Conservation (phyloP, 805 yeast genomes). For the Wickerhamiella siamensis region DNA sequence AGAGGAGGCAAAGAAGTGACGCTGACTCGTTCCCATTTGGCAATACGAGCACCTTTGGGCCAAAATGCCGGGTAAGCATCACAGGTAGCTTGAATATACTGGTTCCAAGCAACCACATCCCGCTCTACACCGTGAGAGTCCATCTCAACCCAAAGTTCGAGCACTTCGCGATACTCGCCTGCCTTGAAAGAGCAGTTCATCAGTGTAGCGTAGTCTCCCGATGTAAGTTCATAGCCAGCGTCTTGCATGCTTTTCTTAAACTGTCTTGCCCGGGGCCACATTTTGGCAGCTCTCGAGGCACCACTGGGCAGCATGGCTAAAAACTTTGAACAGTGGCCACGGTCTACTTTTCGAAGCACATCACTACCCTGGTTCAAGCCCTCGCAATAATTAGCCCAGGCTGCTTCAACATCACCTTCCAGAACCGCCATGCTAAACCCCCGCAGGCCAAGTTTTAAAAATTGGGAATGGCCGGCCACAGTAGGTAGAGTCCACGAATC, state of each 20-base stretch:
- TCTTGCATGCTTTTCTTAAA: constrained; percentile 12
- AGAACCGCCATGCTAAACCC: constrained; percentile 6
- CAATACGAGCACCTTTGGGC: constrained; percentile 11
- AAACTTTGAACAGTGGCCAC: constrained; percentile 2
- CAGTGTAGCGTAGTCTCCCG: constrained; percentile 18
- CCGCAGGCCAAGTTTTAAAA: neutral
- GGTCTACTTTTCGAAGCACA: neutral
- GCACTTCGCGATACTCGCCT: constrained; percentile 13
- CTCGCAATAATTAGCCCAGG: neutral
- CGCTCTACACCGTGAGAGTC: constrained; percentile 10
- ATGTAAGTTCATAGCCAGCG: constrained; percentile 11
- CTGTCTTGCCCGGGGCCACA: constrained; percentile 17
- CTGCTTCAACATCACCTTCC: constrained; percentile 5
- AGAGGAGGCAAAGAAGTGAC: constrained; percentile 12
- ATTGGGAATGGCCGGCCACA: neutral
- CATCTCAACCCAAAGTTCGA: constrained; percentile 20
- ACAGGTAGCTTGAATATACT: constrained; percentile 22
- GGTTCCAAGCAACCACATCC: constrained; percentile 23
- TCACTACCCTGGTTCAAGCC: neutral
- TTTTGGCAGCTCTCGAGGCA: constrained; percentile 8
- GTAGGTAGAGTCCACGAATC: constrained; percentile 3
- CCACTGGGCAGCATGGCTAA: constrained; percentile 13
- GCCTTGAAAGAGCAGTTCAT: constrained; percentile 20
- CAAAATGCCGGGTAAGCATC: constrained; percentile 21
- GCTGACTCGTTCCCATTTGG: neutral